Percentiles rank a stretch among this genome's conserved stretches.
Conservation (phyloP, 257 asterid species). For the Solanum pennellii region DNA sequence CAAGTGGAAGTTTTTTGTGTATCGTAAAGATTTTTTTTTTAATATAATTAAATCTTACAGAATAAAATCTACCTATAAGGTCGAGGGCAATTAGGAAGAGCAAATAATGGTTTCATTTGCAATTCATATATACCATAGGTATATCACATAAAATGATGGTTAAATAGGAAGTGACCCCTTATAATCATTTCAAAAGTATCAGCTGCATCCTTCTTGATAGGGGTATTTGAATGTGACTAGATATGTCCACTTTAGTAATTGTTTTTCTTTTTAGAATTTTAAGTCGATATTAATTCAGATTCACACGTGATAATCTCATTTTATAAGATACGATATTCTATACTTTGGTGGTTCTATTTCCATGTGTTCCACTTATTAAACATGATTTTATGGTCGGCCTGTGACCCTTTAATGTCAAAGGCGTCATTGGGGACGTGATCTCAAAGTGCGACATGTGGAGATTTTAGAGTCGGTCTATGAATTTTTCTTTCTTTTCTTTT, state of each 20-base stretch:
- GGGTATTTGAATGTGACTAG: background rate
- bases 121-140: background rate
- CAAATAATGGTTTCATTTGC: background rate
- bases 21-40: background rate
- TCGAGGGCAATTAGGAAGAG: background rate
- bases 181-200: background rate
- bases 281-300: background rate
- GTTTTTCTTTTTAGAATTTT: background rate
- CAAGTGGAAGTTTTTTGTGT: background rate
- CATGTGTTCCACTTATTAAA: background rate
- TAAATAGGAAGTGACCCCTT: background rate
- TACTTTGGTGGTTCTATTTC: background rate
- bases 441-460: background rate
- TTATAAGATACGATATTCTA: background rate
- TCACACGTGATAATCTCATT: background rate
- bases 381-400: rapidly evolving
- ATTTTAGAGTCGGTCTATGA: background rate
- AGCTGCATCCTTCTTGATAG: background rate
- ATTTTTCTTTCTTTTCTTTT: background rate
- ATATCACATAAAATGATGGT: background rate
- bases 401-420: background rate
- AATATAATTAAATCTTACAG: background rate
- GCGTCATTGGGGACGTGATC: no score
- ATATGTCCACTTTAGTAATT: background rate
- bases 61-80: background rate